Conservation (phyloP, 495 filamentous ascomycete species). For the Cercophora sp. region DNA sequence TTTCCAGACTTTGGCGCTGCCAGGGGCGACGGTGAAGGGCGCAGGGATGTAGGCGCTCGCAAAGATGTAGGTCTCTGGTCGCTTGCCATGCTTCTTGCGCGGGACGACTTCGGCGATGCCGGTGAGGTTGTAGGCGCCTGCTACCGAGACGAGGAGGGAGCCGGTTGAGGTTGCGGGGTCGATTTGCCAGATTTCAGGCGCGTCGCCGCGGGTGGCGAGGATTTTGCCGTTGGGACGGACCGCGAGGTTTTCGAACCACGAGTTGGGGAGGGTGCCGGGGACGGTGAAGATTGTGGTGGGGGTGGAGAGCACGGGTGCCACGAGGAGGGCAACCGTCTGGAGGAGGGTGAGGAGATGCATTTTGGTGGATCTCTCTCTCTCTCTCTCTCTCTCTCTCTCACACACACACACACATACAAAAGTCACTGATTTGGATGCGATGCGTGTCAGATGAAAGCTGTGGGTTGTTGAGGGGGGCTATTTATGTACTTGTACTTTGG, state of each 20-base stretch:
- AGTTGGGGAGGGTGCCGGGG: slow-evolving; percentile 5
- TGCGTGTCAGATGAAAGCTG: no score
- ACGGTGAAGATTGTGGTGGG: no score
- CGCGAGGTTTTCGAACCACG: slow-evolving; percentile 33
- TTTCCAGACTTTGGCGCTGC: slow-evolving; percentile 38
- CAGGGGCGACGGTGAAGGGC: slow-evolving; percentile 23
- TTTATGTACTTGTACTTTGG: no score
- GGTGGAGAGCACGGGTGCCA: no score
- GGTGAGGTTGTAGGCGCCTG: slow-evolving; percentile 30
- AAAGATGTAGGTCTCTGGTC: slow-evolving; percentile 38
- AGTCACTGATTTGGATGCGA: no score
- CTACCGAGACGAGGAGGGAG: slow-evolving; percentile 29
- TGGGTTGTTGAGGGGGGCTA: no score
- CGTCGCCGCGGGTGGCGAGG: slow-evolving; percentile 20
- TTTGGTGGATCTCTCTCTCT: no score
- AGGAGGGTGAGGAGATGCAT: no score
- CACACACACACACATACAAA: no score
- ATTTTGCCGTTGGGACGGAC: slow-evolving; percentile 28
- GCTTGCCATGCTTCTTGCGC: neutral
- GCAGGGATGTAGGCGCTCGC: slow-evolving; percentile 37
- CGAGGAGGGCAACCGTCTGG: no score
- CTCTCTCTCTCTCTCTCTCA: no score
- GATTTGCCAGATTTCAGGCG: slow-evolving; percentile 36
- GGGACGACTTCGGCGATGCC: slow-evolving; percentile 42
- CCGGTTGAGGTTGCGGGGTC: slow-evolving; percentile 31